phyloP scores from a whole-genome alignment of 768 basidiomycete genomes.

The Termitomyces sp. region DNA sequence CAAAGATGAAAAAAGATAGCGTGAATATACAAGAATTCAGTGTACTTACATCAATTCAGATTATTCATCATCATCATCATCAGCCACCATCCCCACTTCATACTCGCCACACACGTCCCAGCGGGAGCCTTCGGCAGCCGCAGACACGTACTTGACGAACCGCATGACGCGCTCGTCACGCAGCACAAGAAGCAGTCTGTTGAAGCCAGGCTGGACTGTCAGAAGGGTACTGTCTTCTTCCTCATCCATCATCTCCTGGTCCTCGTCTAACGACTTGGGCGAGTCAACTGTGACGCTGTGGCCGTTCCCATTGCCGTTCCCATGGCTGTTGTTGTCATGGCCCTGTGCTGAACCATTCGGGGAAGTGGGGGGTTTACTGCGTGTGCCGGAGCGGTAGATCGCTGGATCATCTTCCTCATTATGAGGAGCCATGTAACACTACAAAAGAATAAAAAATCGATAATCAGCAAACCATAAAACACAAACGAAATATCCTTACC shows the following conservation, averaged over 20 bases:
- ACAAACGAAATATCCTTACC: slow-evolving; percentile 35
- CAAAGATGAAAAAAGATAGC: not conserved
- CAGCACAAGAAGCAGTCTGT: slow-evolving; percentile 81
- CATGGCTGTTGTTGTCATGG: not conserved
- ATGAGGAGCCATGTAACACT: slow-evolving; percentile 95
- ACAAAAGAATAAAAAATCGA: not conserved
- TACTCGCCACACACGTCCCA: slow-evolving; percentile 95
- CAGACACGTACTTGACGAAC: slow-evolving; percentile 94
- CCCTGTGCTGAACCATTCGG: slow-evolving; percentile 15
- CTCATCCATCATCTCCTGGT: slow-evolving; percentile 43
- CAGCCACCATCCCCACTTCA: slow-evolving; percentile 77
- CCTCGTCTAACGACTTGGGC: slow-evolving; percentile 26
- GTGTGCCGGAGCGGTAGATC: slow-evolving; percentile 71
- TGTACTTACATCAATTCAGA: not conserved
- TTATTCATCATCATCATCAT: slow-evolving; percentile 27
- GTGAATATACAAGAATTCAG: not conserved
- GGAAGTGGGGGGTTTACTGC: slow-evolving; percentile 27
- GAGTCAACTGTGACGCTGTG: slow-evolving; percentile 10
- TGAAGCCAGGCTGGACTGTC: slow-evolving; percentile 86
- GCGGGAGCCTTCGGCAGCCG: slow-evolving; percentile 81
- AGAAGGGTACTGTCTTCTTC: slow-evolving; percentile 76
- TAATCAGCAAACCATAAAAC: slow-evolving; percentile 2
- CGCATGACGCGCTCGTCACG: slow-evolving; percentile 91
- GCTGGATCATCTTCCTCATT: slow-evolving; percentile 95
- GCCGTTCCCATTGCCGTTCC: not conserved